Base-by-base conservation (phyloP, 352 stramenopile species). In the Thalassiosira livingstoniorum region DNA sequence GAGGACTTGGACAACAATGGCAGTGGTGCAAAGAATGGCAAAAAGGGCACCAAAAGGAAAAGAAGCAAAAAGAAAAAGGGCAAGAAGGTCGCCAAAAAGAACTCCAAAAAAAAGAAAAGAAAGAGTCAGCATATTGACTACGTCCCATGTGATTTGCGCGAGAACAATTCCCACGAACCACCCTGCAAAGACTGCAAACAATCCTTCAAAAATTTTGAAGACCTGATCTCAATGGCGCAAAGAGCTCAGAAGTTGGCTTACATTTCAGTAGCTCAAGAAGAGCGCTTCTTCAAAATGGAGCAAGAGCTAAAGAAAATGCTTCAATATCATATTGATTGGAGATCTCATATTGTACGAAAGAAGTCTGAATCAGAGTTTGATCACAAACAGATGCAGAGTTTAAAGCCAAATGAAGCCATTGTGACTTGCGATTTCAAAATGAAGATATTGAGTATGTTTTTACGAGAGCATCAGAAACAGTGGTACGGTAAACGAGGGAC, bases 401-500 rank as follows among this genome's bases (percentile, higher is more conserved):
- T 64, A 21, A 42, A 42, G 21, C 55, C 18, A 4, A 64, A 78
- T 63, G 51, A 42, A 47, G 21, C 4, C 42, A 78, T 72, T 31
- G 58, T 78, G 34, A 68, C 29, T 10, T 78, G 1, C 21, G 58
- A 78, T 60, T 78, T 54, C 43, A 72, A 78, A 55, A 78, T 78
- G 70, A 78, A 70, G 55, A 78, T 78, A 42, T 29, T 78, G 37
- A 31, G 51, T 63, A 62, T 35, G 25, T 78, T 61, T 47, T 58
- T 47, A 21, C 47, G 58, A 23, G 70, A 78, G 34, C 62, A 71
- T 64, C 70, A 78, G 31, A 66, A 45, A 25, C 51, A 71, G 29
- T 78, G 35, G 32, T 78, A 53, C 62, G 70, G 34, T 10, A 78
- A 78, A 37, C 25, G 61, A 34, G 70, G 70, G 5, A 78, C 42